phyloP scores from a whole-genome alignment of 805 yeast species.

The Jamesozyma piceae region DNA sequence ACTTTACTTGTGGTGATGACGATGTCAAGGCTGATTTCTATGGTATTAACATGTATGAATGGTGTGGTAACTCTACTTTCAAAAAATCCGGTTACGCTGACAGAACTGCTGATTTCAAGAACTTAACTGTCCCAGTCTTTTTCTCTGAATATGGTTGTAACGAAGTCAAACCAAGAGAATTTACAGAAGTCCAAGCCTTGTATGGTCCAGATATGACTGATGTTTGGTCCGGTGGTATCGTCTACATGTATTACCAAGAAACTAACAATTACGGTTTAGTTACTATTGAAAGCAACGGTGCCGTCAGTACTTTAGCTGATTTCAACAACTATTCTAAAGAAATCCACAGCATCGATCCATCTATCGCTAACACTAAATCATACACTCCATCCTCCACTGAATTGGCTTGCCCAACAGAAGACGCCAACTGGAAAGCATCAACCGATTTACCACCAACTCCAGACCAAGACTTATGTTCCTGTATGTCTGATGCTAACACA shows the following conservation, averaged over 20 bases:
- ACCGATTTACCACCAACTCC: conserved; percentile 76
- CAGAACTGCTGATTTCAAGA: conserved; percentile 54
- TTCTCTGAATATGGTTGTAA: conserved; percentile 83
- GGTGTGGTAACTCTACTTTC: conserved; percentile 67
- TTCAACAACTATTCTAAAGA: conserved; percentile 53
- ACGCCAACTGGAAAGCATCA: conserved; percentile 53
- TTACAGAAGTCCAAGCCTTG: conserved; percentile 60
- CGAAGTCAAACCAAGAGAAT: conserved; percentile 55
- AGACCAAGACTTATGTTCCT: conserved; percentile 50
- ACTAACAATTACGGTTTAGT: conserved; percentile 69
- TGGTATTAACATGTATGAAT: conserved; percentile 83
- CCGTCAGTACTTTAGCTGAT: conserved; percentile 52
- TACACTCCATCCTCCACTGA: conserved; percentile 36
- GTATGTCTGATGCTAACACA: conserved; percentile 44
- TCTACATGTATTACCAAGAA: conserved; percentile 77
- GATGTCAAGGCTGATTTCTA: conserved; percentile 67
- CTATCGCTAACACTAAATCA: conserved; percentile 35
- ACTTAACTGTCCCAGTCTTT: conserved; percentile 63
- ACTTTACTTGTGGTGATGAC: conserved; percentile 64
- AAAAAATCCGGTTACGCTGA: conserved; percentile 52
- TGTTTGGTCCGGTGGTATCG: conserved; percentile 87
- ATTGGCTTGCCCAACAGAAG: conserved; percentile 53
- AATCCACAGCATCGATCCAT: conserved; percentile 47
- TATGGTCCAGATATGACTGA: conserved; percentile 64
- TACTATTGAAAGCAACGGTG: conserved; percentile 34